Evolutionary conservation across 1,139 yeast genomes (phyloP), one percentile per base, ranked within the genome.

Genomic region (Blastobotrys capitulatus): DNA sequence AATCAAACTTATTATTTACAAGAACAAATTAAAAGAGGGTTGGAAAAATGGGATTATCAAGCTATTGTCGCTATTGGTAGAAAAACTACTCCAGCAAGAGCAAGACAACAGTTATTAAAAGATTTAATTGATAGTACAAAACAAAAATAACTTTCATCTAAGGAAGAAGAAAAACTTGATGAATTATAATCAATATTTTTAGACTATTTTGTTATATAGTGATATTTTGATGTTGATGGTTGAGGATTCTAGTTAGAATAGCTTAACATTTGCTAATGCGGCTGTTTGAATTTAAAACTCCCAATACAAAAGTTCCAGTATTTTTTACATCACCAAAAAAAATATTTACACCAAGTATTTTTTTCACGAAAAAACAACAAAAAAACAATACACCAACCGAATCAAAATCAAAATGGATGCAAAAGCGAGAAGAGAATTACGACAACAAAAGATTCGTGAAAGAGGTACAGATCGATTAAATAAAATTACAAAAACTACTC

Each of bases 391-490:
- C n/a, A n/a, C n/a, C n/a, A n/a, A n/a, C n/a, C n/a, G n/a, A n/a
- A n/a, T n/a, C n/a, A n/a, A n/a, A n/a, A n/a, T n/a, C n/a, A 35
- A 20, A 38, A 57, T 58, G 62, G 63, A 58, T 46, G 62, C 63
- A 6, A 54, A 58, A 34, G 59, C 58, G 35, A 64, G 69, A 36
- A 57, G 73, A 39, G 73, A 67, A 50, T 56, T 69, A 27, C 65
- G 74, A 15, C 68, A 65, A 58, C 70, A 69, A 9, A 58, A 60
- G 25, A 66, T 70, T 43, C 55, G 56, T 22, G 66, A 63, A 18
- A 63, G 63, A 9, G 72, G 70, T 2, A 59, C 65, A 5, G 57
- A 60, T 48, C 54, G 74, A 13, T 58, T 70, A 29, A 63, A 67
- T n/a, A 62, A 67, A 40, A 70, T 70, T 53, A 67, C 74, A 18